Evolutionary conservation across 371 early-diverging fungal genomes (phyloP).

Genomic region (Actinomortierella wolfii): DNA sequence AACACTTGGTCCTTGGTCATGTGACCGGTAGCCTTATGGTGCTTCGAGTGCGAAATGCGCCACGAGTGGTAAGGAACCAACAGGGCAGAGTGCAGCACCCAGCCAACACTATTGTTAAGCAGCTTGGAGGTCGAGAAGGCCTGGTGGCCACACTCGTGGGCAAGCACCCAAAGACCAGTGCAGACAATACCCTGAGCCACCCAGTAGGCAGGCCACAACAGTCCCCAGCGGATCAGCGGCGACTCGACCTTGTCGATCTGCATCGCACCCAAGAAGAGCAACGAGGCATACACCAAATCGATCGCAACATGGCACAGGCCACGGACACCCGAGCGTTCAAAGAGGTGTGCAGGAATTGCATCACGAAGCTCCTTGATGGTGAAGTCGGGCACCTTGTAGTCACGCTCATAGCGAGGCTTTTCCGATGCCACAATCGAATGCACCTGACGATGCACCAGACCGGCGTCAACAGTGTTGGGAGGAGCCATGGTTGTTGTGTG

Average conservation of each 20-base stretch:
- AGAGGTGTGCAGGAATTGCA: conserved; percentile 85
- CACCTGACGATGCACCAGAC: conserved; percentile 36
- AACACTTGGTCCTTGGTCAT: conserved; percentile 89
- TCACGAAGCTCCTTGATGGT: conserved; percentile 89
- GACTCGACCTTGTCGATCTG: conserved; percentile 66
- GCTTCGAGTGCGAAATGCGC: conserved; percentile 76
- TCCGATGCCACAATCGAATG: conserved; percentile 3
- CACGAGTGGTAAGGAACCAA: conserved; percentile 87
- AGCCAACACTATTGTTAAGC: conserved; percentile 83
- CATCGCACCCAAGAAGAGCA: conserved; percentile 66
- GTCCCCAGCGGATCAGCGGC: conserved; percentile 48
- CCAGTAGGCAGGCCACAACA: conserved; percentile 83
- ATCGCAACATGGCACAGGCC: conserved; percentile 73
- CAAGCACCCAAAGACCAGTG: conserved; percentile 90
- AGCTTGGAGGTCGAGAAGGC: conserved; percentile 78
- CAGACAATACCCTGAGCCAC: conserved; percentile 77
- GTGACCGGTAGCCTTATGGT: conserved; percentile 85
- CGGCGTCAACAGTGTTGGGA: conserved; percentile 46
- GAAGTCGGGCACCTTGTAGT: conserved; percentile 70
- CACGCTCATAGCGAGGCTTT: conserved; percentile 49
- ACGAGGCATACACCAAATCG: conserved; percentile 68
- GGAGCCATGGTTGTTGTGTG: conserved; percentile 36
- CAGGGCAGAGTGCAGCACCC: conserved; percentile 79
- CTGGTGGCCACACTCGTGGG: conserved; percentile 89
- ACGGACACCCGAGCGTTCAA: conserved; percentile 73